A percentile compares a stretch with the other conserved stretches of the same genome.
phyloP scores from a whole-genome alignment of 371 early-diverging fungal species.

The Rhizomucor miehei region DNA sequence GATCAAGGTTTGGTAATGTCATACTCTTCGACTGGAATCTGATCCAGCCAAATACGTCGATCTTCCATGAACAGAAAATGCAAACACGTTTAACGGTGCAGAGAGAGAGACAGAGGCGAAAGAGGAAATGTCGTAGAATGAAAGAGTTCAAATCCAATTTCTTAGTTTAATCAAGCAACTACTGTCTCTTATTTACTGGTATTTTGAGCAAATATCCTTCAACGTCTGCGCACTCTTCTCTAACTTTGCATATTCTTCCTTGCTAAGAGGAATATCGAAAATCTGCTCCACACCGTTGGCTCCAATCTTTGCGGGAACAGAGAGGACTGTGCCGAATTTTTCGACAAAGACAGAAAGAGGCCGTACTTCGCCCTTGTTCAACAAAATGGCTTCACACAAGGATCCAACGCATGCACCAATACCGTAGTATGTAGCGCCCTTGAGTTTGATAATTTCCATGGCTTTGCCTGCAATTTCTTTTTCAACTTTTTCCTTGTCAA shows the following conservation, averaged over 20 bases:
- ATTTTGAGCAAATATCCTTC: conserved; percentile 27
- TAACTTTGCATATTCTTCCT: conserved; percentile 52
- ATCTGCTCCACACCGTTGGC: conserved; percentile 65
- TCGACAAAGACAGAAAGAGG: conserved; percentile 70
- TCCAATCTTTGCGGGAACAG: conserved; percentile 75
- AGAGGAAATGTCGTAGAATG: too few species aligned
- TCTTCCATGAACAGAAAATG: too few species aligned
- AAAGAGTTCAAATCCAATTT: too few species aligned
- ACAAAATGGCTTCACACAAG: conserved; percentile 64
- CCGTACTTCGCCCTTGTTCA: conserved; percentile 61
- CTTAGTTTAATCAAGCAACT: too few species aligned
- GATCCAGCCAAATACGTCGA: too few species aligned
- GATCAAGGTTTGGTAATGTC: too few species aligned
- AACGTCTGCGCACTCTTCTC: conserved; percentile 42
- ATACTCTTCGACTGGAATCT: too few species aligned
- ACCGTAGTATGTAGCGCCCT: conserved; percentile 87
- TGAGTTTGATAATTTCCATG: conserved; percentile 80
- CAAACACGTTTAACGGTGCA: too few species aligned
- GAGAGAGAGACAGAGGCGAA: too few species aligned
- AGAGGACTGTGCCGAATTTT: conserved; percentile 58
- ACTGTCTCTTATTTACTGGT: background rate
- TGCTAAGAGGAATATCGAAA: conserved; percentile 57
- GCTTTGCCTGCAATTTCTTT: conserved; percentile 69
- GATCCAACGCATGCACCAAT: conserved; percentile 80
- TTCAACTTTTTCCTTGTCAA: conserved; percentile 56